phyloP scores from a whole-genome alignment of 257 asterid genomes.

The Plantago ovata region DNA sequence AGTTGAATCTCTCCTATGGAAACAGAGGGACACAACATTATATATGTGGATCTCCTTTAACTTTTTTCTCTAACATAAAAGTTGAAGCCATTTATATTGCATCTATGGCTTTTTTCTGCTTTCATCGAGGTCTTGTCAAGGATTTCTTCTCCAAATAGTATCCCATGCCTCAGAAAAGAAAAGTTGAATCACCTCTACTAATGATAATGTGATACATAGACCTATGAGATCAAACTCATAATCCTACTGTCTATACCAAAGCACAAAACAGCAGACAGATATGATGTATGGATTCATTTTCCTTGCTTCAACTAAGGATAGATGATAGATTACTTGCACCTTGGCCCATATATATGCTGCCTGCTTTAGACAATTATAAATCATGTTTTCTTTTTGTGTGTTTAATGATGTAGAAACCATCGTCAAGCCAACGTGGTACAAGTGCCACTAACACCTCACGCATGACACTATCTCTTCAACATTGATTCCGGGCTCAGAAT shows the following conservation, averaged over 20 bases:
- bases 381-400: neutral
- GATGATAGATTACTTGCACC: neutral
- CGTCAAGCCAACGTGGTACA: neutral
- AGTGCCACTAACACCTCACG: too few relatives aligned
- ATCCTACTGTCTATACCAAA: slow-evolving; percentile 3
- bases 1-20: too few relatives aligned
- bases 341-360: neutral
- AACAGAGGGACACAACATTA: too few relatives aligned
- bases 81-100: too few relatives aligned
- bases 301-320: neutral
- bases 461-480: too few relatives aligned
- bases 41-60: too few relatives aligned
- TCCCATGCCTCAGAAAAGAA: neutral
- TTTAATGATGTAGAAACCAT: neutral
- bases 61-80: too few relatives aligned
- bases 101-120: too few relatives aligned
- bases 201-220: slow-evolving; percentile 3
- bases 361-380: neutral
- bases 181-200: neutral
- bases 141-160: neutral
- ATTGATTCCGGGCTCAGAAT: too few relatives aligned
- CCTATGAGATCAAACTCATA: slow-evolving; percentile 8
- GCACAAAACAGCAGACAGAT: slow-evolving; percentile 9
- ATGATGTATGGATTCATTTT: slow-evolving; percentile 15
- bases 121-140: neutral